Evolutionary conservation across 2,329 filamentous ascomycete genomes (phyloP), one percentile per base, ranked within the genome.

Genomic region (Botrytis squamosa): DNA sequence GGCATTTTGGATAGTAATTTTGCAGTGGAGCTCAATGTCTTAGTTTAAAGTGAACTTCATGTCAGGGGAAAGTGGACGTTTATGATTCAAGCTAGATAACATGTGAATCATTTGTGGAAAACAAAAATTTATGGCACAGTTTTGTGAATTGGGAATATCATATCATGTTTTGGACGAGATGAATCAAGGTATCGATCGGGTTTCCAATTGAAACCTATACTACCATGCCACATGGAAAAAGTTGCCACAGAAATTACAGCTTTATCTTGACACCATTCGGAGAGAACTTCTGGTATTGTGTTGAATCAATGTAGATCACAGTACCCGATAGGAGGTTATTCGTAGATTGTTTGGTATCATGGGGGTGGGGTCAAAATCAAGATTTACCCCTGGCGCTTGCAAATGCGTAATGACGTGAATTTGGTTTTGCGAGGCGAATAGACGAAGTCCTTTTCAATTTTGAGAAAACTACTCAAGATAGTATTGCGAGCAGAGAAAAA

Each of bases 341-440:
- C 12, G 29, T 67, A 36, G n/a, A 67, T 66, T 14, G 3, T 38
- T 67, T 67, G 44, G 46, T 29, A 63, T 63, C 36, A 36, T 40
- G 60, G 10, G 38, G 59, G 29, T 67, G 71, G 69, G 69, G 65
- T 49, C n/a, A 44, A 55, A 74, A 74, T 55, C 73, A 74, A 73
- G 38, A 72, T 65, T 69, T 49, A 75, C 73, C 73, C 73, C 67
- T 73, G 74, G 33, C 67, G 44, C 52, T 70, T 70, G 38, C 46
- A 66, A 59, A 70, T 74, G 74, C 69, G 46, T 62, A 63, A 75
- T 74, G 74, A 75, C 73, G 16, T 57, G 44, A 49, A 66, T 22
- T 66, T 49, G 20, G 42, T 25, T 44, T 46, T 66, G 22, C 12
- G 42, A 36, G 22, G 42, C 25, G 63, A 49, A 66, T 66, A 66